Conservation (phyloP, 345 rosid genomes). For the Litchi chinensis region DNA sequence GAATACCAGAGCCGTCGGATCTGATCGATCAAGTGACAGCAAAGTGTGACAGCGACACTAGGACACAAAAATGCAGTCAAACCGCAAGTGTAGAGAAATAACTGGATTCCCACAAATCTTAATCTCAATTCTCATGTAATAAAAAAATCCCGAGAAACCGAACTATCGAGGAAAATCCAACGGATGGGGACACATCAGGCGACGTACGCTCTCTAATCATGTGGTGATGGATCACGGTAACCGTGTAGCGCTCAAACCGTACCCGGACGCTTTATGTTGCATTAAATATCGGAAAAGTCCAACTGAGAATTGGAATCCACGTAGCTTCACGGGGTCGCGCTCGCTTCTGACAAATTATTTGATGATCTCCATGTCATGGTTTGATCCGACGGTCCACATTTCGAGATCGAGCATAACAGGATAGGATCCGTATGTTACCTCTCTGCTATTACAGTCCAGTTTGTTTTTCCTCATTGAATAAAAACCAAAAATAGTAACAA, state of each 20-base stretch:
- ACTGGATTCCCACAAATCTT: too few species aligned
- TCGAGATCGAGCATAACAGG: neutral
- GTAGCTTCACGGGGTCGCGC: neutral
- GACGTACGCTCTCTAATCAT: neutral
- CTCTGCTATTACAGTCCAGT: neutral
- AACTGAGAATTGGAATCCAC: neutral
- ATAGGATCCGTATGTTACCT: neutral
- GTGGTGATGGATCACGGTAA: neutral
- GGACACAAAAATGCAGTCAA: neutral
- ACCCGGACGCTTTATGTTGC: neutral
- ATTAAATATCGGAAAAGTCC: neutral
- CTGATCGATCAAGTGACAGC: neutral
- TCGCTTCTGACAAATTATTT: neutral
- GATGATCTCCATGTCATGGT: neutral
- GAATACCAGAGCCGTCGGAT: neutral
- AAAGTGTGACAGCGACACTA: neutral
- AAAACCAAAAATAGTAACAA: too few species aligned
- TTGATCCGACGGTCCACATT: neutral
- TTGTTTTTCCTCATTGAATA: neutral
- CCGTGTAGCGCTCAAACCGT: neutral
- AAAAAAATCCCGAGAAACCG: too few species aligned
- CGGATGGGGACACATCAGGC: slow-evolving; percentile 7
- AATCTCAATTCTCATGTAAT: too few species aligned
- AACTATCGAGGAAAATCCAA: slow-evolving; percentile 2
- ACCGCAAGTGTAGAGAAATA: too few species aligned